Evolutionary conservation across 2,329 filamentous ascomycete genomes (phyloP).

Genomic region (Hypoxylon sp.): DNA sequence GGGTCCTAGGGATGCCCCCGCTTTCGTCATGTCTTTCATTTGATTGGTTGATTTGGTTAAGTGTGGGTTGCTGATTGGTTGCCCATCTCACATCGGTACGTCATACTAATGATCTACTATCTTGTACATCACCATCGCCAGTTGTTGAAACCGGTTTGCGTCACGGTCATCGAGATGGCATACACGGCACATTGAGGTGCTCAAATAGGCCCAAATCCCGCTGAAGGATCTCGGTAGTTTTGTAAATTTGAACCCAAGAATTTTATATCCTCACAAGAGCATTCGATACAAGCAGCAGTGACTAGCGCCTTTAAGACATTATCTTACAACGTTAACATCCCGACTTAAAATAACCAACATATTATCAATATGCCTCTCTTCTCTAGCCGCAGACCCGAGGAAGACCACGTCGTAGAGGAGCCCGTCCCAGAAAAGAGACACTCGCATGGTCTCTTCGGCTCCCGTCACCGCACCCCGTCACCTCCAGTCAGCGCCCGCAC

Average conservation of each 20-base stretch:
- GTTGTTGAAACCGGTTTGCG: conserved; percentile 49
- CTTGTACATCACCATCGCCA: conserved; percentile 32
- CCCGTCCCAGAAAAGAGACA: conserved; percentile 61
- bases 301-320: background rate
- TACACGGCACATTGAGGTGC: conserved; percentile 38
- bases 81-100: conserved; percentile 43
- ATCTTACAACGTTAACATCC: background rate
- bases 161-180: conserved; percentile 37
- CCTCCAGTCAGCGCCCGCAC: conserved; percentile 42
- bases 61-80: conserved; percentile 43
- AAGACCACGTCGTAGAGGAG: conserved; percentile 56
- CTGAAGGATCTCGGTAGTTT: background rate
- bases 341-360: conserved; percentile 2
- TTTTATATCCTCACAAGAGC: background rate
- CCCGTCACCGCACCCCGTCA: conserved; percentile 56
- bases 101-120: conserved; percentile 49
- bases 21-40: conserved; percentile 45
- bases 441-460: conserved; percentile 57
- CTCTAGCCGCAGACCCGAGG: conserved; percentile 52
- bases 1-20: conserved; percentile 36
- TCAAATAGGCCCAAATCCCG: conserved; percentile 44
- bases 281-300: background rate
- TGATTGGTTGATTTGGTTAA: conserved; percentile 42
- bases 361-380: conserved; percentile 53
- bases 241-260: background rate